Conservation (phyloP, 2,329 filamentous ascomycete species). For the Colletotrichum acutatum region DNA sequence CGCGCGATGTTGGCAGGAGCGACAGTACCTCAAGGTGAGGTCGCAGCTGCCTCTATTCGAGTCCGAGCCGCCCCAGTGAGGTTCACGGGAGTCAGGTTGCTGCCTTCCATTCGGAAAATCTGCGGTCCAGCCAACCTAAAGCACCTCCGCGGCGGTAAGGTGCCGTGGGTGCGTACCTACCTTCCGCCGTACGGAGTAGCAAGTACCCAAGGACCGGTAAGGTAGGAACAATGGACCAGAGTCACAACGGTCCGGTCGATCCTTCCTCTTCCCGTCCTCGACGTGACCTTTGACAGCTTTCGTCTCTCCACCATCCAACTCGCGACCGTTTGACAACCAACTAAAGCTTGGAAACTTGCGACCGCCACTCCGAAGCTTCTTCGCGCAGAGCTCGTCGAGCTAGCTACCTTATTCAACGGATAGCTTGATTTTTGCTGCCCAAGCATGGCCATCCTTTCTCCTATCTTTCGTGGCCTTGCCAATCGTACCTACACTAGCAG, state of each 20-base stretch:
- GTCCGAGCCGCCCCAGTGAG: not conserved
- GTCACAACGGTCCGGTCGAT: conserved; percentile 8
- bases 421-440: not conserved
- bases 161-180: no score
- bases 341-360: not conserved
- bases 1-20: no score
- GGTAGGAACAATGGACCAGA: conserved; percentile 4
- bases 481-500: not conserved
- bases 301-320: not conserved
- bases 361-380: not conserved
- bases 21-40: no score
- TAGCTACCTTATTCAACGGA: not conserved
- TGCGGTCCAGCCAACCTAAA: not conserved
- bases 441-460: not conserved
- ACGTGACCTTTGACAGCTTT: not conserved
- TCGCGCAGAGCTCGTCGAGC: not conserved
- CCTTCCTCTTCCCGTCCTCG: conserved; percentile 1
- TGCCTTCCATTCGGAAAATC: not conserved
- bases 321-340: not conserved
- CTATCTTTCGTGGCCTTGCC: not conserved
- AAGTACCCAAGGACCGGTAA: not conserved
- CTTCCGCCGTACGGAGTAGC: no score
- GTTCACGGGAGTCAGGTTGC: not conserved
- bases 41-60: not conserved
- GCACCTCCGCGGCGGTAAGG: not conserved